Base-by-base conservation (phyloP, 352 stramenopile genomes). In the Phytopythium cucurbitacearum region DNA sequence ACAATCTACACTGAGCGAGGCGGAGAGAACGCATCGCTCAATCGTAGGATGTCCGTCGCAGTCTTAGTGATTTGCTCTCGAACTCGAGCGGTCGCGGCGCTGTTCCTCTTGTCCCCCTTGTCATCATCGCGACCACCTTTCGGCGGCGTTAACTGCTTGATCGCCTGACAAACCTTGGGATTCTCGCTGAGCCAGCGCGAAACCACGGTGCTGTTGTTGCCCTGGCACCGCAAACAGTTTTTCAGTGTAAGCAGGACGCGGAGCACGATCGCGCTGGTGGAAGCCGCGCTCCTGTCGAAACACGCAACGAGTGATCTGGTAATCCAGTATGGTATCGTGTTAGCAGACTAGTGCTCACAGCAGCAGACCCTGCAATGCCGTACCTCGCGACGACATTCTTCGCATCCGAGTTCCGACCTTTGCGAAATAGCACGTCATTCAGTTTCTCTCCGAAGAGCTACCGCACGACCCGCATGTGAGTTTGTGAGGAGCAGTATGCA, bases 161-260 rank as follows among this genome's bases (percentile, higher is more conserved):
- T 39, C 50, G 52, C 44, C 13, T 62, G 48, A 13, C 66, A 33
- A 35, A 77, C 51, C 32, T 41, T 46, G 4, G 41, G 33, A 40
- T 80, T 65, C 40, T 57, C 56, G 8, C 42, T 10, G 1, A 84
- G 37, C 73, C 71, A 85, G 53, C 40, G 48, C 21, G 38, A 45
- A 47, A 53, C 57, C 13, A 73, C 55, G n/a, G 50, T 37, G n/a
- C 41, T 37, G 41, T 56, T 56, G 41, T 60, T 59, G 46, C 51
- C 60, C 44, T 86, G 60, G 49, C 70, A 87, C 5, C 79, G 70
- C 15, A 89, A 48, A 33, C 71, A 81, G 51, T 82, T 78, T 49
- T 82, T 86, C 10, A 87, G 53, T 1, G 69, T 81, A 33, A 83
- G 64, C n/a, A 86, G 49, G 9, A 86, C 58, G 10, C 73, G 74